Evolutionary conservation across 306 rosid genomes (phyloP).

Genomic region (Pyrus communis): DNA sequence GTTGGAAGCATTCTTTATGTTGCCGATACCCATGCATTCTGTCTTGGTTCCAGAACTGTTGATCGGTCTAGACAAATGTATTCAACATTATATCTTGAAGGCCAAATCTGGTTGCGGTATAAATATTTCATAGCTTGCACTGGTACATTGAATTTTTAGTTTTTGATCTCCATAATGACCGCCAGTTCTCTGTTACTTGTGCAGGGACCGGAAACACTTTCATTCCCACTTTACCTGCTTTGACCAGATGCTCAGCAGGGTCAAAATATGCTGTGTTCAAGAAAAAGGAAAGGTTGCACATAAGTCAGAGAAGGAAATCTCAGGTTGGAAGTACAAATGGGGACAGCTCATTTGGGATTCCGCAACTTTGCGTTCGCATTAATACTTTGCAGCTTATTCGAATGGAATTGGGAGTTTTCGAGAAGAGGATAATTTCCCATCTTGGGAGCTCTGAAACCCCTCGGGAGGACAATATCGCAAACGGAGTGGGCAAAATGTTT

Average conservation of each 20-base stretch:
- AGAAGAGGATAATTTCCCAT: conserved; percentile 56
- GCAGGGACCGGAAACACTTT: conserved; percentile 60
- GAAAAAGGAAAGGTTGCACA: conserved; percentile 59
- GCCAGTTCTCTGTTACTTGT: conserved; percentile 20
- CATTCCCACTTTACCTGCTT: conserved; percentile 67
- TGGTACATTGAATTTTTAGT: conserved; percentile 8
- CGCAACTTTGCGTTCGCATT: conserved; percentile 73
- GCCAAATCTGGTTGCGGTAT: conserved; percentile 84
- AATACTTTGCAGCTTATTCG: conserved; percentile 82
- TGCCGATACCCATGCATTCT: conserved; percentile 67
- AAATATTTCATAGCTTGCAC: conserved; percentile 16
- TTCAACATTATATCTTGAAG: conserved; percentile 66
- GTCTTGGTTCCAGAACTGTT: conserved; percentile 65
- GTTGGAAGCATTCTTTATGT: conserved; percentile 77
- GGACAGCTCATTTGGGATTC: conserved; percentile 43
- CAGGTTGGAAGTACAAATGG: conserved; percentile 51
- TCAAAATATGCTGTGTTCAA: conserved; percentile 66
- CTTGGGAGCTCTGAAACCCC: conserved; percentile 43
- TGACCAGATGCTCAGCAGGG: conserved; percentile 79
- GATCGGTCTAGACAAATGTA: conserved; percentile 74
- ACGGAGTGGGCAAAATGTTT: conserved; percentile 49
- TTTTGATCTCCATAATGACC: conserved; percentile 13
- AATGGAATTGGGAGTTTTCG: conserved; percentile 59
- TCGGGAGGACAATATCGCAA: conserved; percentile 22
- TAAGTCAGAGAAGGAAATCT: conserved; percentile 46